Evolutionary conservation across 1,284 basidiomycete species (phyloP).

Genomic region (Trametes versicolor): DNA sequence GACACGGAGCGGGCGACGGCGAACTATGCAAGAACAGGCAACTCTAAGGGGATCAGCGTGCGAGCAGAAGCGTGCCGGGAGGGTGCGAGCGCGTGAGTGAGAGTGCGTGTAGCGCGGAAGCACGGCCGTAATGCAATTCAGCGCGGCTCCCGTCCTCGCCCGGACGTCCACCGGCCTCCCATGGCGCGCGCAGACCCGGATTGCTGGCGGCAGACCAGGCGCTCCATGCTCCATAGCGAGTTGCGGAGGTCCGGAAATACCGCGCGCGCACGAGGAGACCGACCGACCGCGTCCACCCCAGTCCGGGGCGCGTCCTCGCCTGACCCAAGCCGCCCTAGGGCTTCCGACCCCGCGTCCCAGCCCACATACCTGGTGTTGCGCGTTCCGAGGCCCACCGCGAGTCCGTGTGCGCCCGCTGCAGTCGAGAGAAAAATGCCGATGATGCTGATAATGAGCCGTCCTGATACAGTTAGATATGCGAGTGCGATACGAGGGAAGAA

Average conservation of each 20-base stretch:
- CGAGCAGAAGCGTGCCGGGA: neutral
- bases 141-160: neutral
- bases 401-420: conserved; percentile 4
- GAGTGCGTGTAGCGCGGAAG: neutral
- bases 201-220: neutral
- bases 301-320: conserved; percentile 2
- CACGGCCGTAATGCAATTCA: neutral
- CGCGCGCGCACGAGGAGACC: neutral
- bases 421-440: neutral
- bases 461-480: conserved; percentile 15
- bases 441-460: conserved; percentile 6
- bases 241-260: neutral
- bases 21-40: neutral
- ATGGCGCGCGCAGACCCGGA: neutral
- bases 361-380: conserved; percentile 5
- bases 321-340: neutral
- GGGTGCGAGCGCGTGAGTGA: neutral
- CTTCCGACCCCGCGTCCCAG: conserved; percentile 2
- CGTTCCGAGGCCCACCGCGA: conserved; percentile 5
- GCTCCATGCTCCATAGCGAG: neutral
- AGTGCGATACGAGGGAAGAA: conserved; percentile 7
- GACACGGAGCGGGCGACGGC: neutral
- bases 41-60: neutral
- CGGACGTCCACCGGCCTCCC: neutral
- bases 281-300: neutral